Evolutionary conservation across 768 basidiomycete genomes (phyloP).

Genomic region (Collybia nuda): DNA sequence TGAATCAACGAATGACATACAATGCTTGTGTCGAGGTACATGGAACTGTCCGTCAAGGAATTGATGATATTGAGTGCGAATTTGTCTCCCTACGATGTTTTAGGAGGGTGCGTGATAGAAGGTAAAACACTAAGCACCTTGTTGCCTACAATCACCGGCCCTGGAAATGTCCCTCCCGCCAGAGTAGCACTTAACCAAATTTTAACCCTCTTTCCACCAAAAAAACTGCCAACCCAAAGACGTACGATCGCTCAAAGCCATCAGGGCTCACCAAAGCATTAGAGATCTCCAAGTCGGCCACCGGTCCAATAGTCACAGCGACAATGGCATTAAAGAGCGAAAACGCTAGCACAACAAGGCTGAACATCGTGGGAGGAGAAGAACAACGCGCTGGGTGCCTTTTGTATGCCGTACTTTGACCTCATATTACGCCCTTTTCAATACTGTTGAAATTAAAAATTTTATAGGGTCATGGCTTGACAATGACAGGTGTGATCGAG

Average conservation of each 20-base stretch:
- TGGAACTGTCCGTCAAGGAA: constrained; percentile 12
- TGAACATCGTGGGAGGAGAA: too few species aligned
- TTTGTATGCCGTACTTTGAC: too few species aligned
- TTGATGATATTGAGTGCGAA: constrained; percentile 19
- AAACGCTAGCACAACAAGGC: too few species aligned
- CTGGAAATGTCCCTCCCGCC: constrained; percentile 19
- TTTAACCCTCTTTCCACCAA: too few species aligned
- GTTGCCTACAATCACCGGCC: constrained; percentile 22
- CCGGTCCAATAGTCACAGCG: constrained; percentile 19
- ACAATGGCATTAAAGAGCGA: background rate
- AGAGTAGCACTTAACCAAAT: too few species aligned
- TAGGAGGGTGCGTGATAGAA: too few species aligned
- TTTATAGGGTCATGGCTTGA: too few species aligned
- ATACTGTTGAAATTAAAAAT: too few species aligned
- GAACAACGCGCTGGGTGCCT: too few species aligned
- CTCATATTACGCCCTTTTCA: too few species aligned
- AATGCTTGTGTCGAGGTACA: constrained; percentile 18
- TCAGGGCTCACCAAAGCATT: constrained; percentile 48
- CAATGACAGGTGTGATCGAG: too few species aligned
- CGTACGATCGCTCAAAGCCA: constrained; percentile 42
- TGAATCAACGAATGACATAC: constrained; percentile 6
- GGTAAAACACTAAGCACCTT: too few species aligned
- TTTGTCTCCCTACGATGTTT: constrained; percentile 18
- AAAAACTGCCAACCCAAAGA: background rate
- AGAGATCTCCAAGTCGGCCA: constrained; percentile 31